A percentile compares a stretch with the other conserved stretches of the same genome.
Conservation (phyloP, 2,329 filamentous ascomycete genomes). For the Phymatotrichopsis omnivora region DNA sequence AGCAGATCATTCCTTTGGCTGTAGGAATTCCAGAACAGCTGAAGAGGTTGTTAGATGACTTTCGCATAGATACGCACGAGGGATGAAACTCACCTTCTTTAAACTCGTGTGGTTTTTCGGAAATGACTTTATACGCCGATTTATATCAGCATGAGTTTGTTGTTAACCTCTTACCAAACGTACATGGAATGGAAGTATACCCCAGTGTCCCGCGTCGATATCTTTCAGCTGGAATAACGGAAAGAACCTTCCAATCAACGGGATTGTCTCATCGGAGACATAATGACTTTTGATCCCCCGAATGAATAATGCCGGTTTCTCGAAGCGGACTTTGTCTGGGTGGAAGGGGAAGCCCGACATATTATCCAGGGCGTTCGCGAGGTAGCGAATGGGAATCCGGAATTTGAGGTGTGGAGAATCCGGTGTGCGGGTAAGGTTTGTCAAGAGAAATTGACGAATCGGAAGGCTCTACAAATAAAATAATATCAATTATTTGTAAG, state of each 20-base stretch:
- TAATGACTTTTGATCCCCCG: constrained; percentile 68
- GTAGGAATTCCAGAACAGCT: constrained; percentile 57
- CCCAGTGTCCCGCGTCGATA: constrained; percentile 73
- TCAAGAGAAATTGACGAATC: constrained; percentile 84
- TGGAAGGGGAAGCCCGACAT: constrained; percentile 86
- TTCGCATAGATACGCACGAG: background rate
- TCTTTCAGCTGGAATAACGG: constrained; percentile 63
- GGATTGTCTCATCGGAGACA: constrained; percentile 67
- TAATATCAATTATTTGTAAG: background rate
- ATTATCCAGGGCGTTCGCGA: constrained; percentile 58
- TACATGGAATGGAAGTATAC: no score
- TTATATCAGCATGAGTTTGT: constrained; percentile 2
- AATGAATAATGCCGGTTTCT: constrained; percentile 71
- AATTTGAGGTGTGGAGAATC: constrained; percentile 51
- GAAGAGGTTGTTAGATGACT: constrained; percentile 7
- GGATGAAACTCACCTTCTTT: constrained; percentile 49
- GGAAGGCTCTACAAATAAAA: constrained; percentile 47
- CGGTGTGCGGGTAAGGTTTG: constrained; percentile 58
- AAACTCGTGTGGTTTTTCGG: constrained; percentile 75
- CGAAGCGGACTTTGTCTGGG: constrained; percentile 56
- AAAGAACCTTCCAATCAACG: constrained; percentile 73
- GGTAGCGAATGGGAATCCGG: constrained; percentile 63
- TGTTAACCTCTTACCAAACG: no score
- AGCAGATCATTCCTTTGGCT: constrained; percentile 33
- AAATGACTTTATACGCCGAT: constrained; percentile 46